Evolutionary conservation across 805 yeast species (phyloP), one percentile per base, ranked within the genome.

Genomic region (Isabelozyma heimii): DNA sequence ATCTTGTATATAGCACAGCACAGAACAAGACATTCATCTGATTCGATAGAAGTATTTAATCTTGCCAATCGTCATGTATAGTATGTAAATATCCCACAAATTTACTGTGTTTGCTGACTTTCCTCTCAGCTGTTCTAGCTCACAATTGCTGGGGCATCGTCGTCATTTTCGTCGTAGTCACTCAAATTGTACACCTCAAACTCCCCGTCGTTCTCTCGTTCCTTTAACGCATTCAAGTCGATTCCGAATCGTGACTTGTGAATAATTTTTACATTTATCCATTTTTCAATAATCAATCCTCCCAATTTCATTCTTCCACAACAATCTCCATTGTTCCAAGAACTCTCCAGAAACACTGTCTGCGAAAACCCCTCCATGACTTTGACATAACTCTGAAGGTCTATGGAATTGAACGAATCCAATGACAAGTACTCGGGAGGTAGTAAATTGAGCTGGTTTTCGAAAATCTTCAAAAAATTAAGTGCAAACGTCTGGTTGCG

Each of bases 381-480:
- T 27, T 26, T 48, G 1, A 53, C 28, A 40, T 61, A 59, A 4
- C 37, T 42, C 16, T 49, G 45, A n/a, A 54, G 37, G 42, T 65
- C 66, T 4, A 64, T 44, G 14, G 58, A 52, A 26, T 52, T 46
- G 10, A 50, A 40, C 12, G 56, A 43, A 35, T 53, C 39, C 20
- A 54, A 16, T 6, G n/a, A 30, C 2, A 66, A 38, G 48, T 79
- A 80, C 24, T 75, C 83, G 3, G 56, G 60, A 0, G 83, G 82
- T 8, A 75, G 51, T 13, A 62, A 56, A 5, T 58, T 53, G 10
- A 82, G 54, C 55, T 82, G 85, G 0, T 45, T 13, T 4, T 49
- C 49, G 5, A 81, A 46, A 1, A 65, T 10, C 0, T 48, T 47
- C 3, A 80, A 47, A 40, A 80, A 69, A 4, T 53, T 48, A 0